phyloP scores from a whole-genome alignment of 1,139 yeast species.

The Hyphopichia burtonii region DNA sequence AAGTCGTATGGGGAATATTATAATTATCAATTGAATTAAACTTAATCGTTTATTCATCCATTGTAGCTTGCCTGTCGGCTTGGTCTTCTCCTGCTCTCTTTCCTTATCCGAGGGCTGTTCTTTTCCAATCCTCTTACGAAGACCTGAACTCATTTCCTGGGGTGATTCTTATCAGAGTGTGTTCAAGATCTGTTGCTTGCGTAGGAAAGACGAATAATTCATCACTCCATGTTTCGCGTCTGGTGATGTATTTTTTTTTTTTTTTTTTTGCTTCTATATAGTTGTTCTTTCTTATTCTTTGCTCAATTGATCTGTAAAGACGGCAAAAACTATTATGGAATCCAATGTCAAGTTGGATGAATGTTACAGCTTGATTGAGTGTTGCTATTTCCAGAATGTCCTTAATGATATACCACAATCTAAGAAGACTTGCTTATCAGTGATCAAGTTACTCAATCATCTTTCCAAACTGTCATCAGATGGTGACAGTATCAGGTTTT shows the following conservation, averaged over 20 bases:
- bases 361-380: background rate
- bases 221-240: background rate
- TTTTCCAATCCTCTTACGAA: background rate
- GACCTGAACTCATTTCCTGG: too few species aligned
- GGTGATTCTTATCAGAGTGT: background rate
- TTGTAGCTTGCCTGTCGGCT: background rate
- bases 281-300: background rate
- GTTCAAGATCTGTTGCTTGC: too few species aligned
- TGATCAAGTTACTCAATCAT: background rate
- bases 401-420: background rate
- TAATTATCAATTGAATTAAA: background rate
- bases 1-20: constrained; percentile 35
- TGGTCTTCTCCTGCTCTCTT: too few species aligned
- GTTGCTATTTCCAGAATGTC: constrained; percentile 1
- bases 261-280: background rate
- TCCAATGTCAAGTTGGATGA: background rate
- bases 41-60: background rate
- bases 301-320: too few species aligned
- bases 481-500: constrained; percentile 2
- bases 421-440: background rate
- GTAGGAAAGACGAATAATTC: background rate
- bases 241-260: background rate
- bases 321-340: background rate
- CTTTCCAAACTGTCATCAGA: background rate
- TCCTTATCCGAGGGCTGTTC: too few species aligned